Evolutionary conservation across 768 basidiomycete species (phyloP), one percentile per base, ranked within the genome.

Genomic region (Collybiopsis confluens): DNA sequence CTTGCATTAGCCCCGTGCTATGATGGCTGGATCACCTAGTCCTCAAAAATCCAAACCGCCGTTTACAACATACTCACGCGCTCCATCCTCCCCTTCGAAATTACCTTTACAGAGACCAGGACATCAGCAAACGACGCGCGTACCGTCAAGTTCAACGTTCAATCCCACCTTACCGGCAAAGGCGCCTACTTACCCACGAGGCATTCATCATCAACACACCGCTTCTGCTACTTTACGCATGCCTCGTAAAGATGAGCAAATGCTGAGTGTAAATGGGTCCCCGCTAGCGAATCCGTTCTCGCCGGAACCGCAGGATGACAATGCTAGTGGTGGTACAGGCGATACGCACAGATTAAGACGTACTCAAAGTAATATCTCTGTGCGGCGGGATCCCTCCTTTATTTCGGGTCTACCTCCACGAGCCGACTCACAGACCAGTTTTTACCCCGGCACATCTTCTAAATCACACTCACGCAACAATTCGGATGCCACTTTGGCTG

Each of bases 181-280:
- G 57, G 77, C 80, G 9, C 80, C 81, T 43, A 72, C 65, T 55
- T 86, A 71, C 59, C 82, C 83, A 30, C 62, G 73, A 30, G 62
- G 60, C 44, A 49, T 27, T 20, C 35, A 48, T 37, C 47, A 48
- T 35, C 3, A 13, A 33, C 33, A 36, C 15, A 41, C 61, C 30
- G 71, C 70, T 20, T 66, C 69, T 40, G 67, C 77, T 16, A 64
- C 76, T 3, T 72, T 85, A 44, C 83, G 90, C 23, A 73, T 85
- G 64, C 86, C 88, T 10, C 80, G 86, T 38, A 80, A 76, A 58
- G 82, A 90, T 61, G 91, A 93, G 67, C 82, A 75, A 61, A 81
- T 92, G 80, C 74, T 92, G 46, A 89, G 89, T 61, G 68, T 87
- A 18, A 92, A 93, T 56, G 91, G 91, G 3, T 90, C 88, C 0